Evolutionary conservation across 768 basidiomycete species (phyloP).

Genomic region (Boletus rufocinnamomeus): DNA sequence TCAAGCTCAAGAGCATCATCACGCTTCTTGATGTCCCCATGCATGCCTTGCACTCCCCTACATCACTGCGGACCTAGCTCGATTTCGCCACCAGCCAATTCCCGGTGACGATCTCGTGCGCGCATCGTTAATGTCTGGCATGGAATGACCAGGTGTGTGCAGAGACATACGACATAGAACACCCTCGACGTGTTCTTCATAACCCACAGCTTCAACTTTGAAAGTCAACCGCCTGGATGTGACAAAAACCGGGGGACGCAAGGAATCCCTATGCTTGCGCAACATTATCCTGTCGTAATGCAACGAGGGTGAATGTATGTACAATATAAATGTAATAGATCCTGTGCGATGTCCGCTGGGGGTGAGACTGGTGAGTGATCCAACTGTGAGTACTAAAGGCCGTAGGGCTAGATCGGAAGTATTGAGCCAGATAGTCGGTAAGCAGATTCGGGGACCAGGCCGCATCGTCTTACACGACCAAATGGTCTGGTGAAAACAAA

Average conservation of each 20-base stretch:
- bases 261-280: slow-evolving; percentile 9
- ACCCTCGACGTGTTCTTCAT: slow-evolving; percentile 30
- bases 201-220: slow-evolving; percentile 5
- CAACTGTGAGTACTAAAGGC: background rate
- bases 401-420: slow-evolving; percentile 3
- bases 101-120: slow-evolving; percentile 27
- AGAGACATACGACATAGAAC: slow-evolving; percentile 9
- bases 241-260: slow-evolving; percentile 15
- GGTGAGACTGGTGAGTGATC: slow-evolving; percentile 8
- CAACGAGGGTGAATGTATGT: slow-evolving; percentile 30
- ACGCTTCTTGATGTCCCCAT: slow-evolving; percentile 16
- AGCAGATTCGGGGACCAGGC: background rate
- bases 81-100: slow-evolving; percentile 24
- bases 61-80: slow-evolving; percentile 28
- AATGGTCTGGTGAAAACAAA: slow-evolving; percentile 24
- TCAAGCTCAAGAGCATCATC: slow-evolving; percentile 21
- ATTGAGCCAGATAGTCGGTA: slow-evolving; percentile 7
- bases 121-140: slow-evolving; percentile 16
- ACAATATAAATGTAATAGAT: slow-evolving; percentile 28
- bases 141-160: slow-evolving; percentile 13
- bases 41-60: slow-evolving; percentile 13
- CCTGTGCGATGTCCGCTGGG: slow-evolving; percentile 15
- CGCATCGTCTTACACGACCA: slow-evolving; percentile 25
- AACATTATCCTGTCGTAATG: slow-evolving; percentile 18
- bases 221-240: slow-evolving; percentile 6